These are phyloP conservation scores for Infundibulicybe gibba DNA, from an alignment of 768 basidiomycete species.

Conservation along the genomic window DNA sequence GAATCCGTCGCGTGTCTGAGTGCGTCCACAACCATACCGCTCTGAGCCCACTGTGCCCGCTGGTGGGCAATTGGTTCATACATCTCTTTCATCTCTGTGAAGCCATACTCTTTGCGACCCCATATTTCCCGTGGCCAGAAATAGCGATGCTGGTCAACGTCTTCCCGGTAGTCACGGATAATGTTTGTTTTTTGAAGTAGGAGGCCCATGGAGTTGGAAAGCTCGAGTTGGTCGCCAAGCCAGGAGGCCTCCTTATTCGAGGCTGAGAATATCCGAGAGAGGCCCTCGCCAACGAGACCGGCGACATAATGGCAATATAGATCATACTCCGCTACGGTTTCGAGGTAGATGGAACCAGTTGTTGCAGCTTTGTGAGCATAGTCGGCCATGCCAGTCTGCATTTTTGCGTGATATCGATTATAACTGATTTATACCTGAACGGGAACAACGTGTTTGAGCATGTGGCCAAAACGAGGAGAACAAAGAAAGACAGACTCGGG, in stretches of 20 bases:
- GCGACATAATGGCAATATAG: conserved; percentile 99
- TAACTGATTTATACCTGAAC: conserved; percentile 68
- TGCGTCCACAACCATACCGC: conserved; percentile 87
- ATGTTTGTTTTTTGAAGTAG: conserved; percentile 98
- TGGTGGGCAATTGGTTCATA: conserved; percentile 50
- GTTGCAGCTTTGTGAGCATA: conserved; percentile 82
- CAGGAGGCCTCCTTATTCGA: conserved; percentile 77
- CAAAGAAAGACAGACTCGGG: conserved; percentile 56
- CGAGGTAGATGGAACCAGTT: conserved; percentile 65
- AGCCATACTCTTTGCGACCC: conserved; percentile 61
- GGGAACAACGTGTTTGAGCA: conserved; percentile 6
- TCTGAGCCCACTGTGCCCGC: conserved; percentile 77
- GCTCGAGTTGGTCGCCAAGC: conserved; percentile 76
- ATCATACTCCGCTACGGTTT: conserved; percentile 83
- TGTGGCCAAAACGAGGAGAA: conserved; percentile 40
- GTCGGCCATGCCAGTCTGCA: conserved; percentile 95
- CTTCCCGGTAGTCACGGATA: conserved; percentile 92
- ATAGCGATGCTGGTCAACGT: conserved; percentile 75
- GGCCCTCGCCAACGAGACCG: conserved; percentile 94
- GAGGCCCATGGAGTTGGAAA: conserved; percentile 94
- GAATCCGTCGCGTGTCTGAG: conserved; percentile 80
- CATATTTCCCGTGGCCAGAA: conserved; percentile 98
- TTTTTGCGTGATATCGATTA: conserved; percentile 78
- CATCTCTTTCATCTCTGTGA: conserved; percentile 70
- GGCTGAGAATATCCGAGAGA: conserved; percentile 83